These are phyloP conservation scores for Babesia bovis DNA, from an alignment of 169 alveolate genomes.

Conservation along the genomic window DNA sequence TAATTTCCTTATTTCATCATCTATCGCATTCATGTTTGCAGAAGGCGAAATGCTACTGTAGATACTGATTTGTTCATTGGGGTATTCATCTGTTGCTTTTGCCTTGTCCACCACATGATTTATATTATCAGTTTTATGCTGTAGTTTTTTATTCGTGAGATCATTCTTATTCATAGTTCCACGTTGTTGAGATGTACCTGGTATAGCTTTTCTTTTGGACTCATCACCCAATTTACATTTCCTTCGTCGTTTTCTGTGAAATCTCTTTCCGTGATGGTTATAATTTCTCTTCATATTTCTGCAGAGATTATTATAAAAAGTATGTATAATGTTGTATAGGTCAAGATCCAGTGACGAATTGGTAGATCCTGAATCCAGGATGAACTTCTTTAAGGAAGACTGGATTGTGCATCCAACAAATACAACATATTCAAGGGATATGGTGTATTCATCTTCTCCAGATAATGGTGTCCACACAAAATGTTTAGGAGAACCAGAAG, in stretches of 20 bases:
- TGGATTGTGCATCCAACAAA: slow-evolving; percentile 1
- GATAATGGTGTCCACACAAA: slow-evolving; percentile 43
- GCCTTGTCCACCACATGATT: too few species aligned
- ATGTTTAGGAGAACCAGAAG: background rate
- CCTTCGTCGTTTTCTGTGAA: background rate
- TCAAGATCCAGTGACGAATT: slow-evolving; percentile 14
- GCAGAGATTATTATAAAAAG: slow-evolving; percentile 3
- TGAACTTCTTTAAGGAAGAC: slow-evolving; percentile 1
- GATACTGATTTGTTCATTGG: too few species aligned
- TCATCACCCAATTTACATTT: too few species aligned
- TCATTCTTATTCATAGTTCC: too few species aligned
- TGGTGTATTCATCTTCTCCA: slow-evolving; percentile 2
- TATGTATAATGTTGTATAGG: slow-evolving; percentile 2
- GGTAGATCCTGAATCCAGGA: slow-evolving; percentile 63
- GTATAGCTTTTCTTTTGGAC: too few species aligned
- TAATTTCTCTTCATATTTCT: background rate
- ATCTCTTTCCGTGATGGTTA: background rate
- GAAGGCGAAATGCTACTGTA: too few species aligned
- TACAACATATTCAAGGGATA: background rate
- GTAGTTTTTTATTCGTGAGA: too few species aligned
- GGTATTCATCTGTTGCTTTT: too few species aligned
- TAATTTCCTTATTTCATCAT: too few species aligned
- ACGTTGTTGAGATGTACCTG: too few species aligned
- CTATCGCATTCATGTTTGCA: too few species aligned
- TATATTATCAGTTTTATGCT: background rate